Percentiles rank a stretch among this genome's conserved stretches.
phyloP scores from a whole-genome alignment of 73 alveolate species.

The Uronychia setigera region DNA sequence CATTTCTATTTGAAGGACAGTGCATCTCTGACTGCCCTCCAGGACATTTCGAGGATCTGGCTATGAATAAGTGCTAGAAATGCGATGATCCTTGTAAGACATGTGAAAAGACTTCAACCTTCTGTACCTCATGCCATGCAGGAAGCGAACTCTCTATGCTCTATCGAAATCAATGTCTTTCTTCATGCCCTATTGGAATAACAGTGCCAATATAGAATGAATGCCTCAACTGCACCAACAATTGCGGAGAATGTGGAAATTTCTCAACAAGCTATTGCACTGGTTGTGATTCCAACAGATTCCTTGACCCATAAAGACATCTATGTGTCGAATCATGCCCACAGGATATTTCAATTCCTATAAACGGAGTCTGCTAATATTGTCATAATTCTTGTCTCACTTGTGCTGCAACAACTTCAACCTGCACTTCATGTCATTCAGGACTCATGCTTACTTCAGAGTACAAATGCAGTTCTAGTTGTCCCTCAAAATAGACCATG shows the following conservation, averaged over 20 bases:
- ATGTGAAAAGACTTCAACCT: constrained; percentile 14
- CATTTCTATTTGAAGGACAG: background rate
- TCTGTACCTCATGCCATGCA: constrained; percentile 37
- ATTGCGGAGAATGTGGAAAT: constrained; percentile 29
- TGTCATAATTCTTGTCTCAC: constrained; percentile 23
- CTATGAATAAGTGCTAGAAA: constrained; percentile 12
- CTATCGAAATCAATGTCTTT: constrained; percentile 14
- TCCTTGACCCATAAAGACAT: constrained; percentile 9
- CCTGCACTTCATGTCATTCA: constrained; percentile 42
- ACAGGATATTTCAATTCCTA: constrained; percentile 5
- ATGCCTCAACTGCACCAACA: constrained; percentile 23
- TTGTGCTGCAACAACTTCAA: constrained; percentile 30
- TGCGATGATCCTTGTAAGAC: constrained; percentile 27
- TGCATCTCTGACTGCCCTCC: constrained; percentile 17
- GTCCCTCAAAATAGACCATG: constrained; percentile 4
- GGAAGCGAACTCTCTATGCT: background rate
- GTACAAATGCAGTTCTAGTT: background rate
- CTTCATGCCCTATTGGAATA: constrained; percentile 18
- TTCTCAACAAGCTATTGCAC: constrained; percentile 15
- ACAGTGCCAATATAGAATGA: constrained; percentile 4
- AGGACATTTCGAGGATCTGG: constrained; percentile 18
- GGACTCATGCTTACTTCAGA: constrained; percentile 26
- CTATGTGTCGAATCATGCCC: constrained; percentile 17
- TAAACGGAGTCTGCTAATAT: constrained; percentile 5
- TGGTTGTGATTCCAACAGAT: constrained; percentile 23